Conservation (phyloP, 108 stramenopile genomes). For the Chaetoceros tenuissimus region DNA sequence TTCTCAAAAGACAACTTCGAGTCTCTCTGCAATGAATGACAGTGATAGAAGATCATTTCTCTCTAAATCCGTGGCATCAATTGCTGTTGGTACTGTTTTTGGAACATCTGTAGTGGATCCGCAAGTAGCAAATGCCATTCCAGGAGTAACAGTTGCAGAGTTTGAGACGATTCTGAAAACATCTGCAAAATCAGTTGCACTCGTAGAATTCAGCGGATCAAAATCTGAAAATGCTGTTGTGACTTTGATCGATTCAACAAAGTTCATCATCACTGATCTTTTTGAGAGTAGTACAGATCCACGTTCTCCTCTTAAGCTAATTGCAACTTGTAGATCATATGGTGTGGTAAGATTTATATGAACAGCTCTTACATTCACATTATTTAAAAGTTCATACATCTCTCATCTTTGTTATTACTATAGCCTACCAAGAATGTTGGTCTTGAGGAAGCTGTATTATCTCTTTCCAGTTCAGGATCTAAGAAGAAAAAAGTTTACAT, state of each 20-base stretch:
- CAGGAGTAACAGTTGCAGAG: constrained; percentile 64
- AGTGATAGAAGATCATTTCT: no score
- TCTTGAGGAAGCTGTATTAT: constrained; percentile 32
- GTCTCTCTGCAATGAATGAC: no score
- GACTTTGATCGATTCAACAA: constrained; percentile 61
- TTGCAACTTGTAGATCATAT: constrained; percentile 56
- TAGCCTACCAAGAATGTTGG: constrained; percentile 55
- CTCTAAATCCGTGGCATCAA: no score
- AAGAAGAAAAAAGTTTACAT: constrained; percentile 67
- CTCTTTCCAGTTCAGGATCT: constrained; percentile 15
- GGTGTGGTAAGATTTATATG: constrained; percentile 5
- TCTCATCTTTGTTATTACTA: neutral
- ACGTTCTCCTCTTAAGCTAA: constrained; percentile 59
- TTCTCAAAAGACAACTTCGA: no score
- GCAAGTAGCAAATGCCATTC: constrained; percentile 31
- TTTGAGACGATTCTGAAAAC: constrained; percentile 55
- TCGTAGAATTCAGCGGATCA: constrained; percentile 70
- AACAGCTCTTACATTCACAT: neutral
- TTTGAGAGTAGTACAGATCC: constrained; percentile 69
- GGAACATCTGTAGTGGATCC: constrained; percentile 54
- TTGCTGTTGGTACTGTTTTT: no score
- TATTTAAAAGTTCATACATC: neutral
- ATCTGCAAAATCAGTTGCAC: constrained; percentile 45
- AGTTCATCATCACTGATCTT: constrained; percentile 65
- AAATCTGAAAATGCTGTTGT: constrained; percentile 63